These are phyloP conservation scores for Lactarius tabidus DNA, from an alignment of 768 basidiomycete species.

Conservation along the genomic window DNA sequence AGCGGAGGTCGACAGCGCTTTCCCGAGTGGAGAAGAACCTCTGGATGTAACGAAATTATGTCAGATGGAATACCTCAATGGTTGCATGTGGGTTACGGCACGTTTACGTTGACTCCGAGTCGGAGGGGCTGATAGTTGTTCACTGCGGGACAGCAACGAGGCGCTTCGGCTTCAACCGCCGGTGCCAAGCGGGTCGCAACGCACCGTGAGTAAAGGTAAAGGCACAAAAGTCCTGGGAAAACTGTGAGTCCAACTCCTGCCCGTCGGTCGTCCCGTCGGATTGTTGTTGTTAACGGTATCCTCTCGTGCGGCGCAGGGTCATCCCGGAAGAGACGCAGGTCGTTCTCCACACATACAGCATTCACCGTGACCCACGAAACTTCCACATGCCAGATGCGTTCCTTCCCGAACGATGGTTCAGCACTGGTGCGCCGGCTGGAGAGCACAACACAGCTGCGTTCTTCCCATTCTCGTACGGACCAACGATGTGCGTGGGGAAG, in stretches of 20 bases:
- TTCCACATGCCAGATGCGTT: neutral
- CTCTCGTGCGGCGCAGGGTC: neutral
- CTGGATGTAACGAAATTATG: neutral
- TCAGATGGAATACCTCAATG: constrained; percentile 6
- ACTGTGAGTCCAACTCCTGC: too few relatives aligned
- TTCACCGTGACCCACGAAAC: neutral
- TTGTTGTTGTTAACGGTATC: neutral
- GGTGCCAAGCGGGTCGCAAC: neutral
- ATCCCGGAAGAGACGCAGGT: constrained; percentile 1
- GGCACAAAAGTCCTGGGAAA: neutral
- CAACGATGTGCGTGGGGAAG: constrained; percentile 24
- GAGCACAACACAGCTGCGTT: constrained; percentile 19
- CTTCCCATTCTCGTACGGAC: constrained; percentile 27
- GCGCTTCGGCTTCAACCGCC: neutral
- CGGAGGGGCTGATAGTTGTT: neutral
- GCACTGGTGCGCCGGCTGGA: neutral
- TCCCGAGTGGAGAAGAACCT: constrained; percentile 3
- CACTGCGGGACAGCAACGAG: neutral
- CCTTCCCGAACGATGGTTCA: neutral
- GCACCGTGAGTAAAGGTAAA: neutral
- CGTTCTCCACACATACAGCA: neutral
- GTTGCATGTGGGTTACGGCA: neutral
- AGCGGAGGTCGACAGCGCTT: neutral
- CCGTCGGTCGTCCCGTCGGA: neutral
- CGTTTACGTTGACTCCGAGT: neutral